phyloP scores from a whole-genome alignment of 352 stramenopile genomes.

The Phytophthora nicotianae region DNA sequence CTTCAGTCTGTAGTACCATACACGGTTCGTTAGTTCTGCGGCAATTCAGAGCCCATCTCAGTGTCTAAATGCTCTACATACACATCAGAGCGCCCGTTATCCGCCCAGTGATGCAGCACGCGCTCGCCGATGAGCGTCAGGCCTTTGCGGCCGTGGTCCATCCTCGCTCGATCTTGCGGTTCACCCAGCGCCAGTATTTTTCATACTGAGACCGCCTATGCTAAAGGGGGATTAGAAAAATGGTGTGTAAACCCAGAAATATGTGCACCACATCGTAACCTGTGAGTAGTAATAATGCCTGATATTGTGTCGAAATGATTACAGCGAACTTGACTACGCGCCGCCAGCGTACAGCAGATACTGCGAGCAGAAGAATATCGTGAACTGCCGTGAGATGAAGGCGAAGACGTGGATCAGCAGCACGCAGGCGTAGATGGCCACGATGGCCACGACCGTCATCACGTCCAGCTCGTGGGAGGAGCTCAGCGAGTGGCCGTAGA shows the following conservation, averaged over 20 bases:
- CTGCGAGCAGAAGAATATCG: slow-evolving; percentile 76
- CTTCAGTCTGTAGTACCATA: slow-evolving; percentile 32
- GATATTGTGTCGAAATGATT: not conserved
- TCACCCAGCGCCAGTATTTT: slow-evolving; percentile 20
- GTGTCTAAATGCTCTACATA: slow-evolving; percentile 34
- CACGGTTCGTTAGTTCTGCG: slow-evolving; percentile 13
- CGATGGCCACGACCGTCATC: slow-evolving; percentile 44
- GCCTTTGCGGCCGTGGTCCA: slow-evolving; percentile 33
- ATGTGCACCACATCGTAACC: slow-evolving; percentile 2
- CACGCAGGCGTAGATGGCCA: slow-evolving; percentile 58
- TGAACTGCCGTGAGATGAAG: slow-evolving; percentile 63
- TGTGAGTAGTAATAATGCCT: not conserved
- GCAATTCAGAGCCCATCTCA: not conserved
- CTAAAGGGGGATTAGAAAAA: slow-evolving; percentile 7
- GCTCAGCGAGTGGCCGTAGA: slow-evolving; percentile 29
- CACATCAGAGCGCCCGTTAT: slow-evolving; percentile 60
- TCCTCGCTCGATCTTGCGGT: slow-evolving; percentile 27
- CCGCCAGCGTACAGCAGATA: slow-evolving; percentile 52
- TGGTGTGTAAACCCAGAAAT: not conserved
- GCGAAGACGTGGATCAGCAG: slow-evolving; percentile 56
- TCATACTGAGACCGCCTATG: slow-evolving; percentile 11
- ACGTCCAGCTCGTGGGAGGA: slow-evolving; percentile 47
- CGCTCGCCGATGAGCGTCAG: slow-evolving; percentile 59
- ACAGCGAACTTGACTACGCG: too few relatives aligned
- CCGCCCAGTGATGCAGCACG: slow-evolving; percentile 66